A percentile compares a stretch with the other conserved stretches of the same genome.
Evolutionary conservation across 768 basidiomycete species (phyloP).

Genomic region (Mycena haematopus): DNA sequence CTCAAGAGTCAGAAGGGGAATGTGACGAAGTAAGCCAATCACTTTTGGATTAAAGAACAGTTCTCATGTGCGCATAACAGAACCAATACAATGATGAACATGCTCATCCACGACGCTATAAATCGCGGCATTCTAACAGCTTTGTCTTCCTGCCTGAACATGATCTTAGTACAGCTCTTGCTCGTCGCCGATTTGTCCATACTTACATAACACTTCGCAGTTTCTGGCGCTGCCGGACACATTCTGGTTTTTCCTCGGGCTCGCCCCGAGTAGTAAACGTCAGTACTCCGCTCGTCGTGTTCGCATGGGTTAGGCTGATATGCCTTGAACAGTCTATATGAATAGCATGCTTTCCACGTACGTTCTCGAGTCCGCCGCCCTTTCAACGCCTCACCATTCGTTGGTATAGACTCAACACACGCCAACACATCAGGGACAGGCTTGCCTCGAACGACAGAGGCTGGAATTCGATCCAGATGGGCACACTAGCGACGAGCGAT

Average conservation of each 20-base stretch:
- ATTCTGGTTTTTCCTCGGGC: conserved; percentile 27
- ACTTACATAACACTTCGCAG: neutral
- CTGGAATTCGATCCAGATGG: conserved; percentile 27
- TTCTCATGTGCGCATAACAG: neutral
- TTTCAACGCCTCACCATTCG: neutral
- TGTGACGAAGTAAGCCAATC: conserved; percentile 6
- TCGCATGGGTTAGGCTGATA: neutral
- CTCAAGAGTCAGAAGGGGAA: conserved; percentile 21
- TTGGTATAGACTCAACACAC: conserved; percentile 19
- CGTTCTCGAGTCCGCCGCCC: no score
- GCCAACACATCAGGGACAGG: conserved; percentile 12
- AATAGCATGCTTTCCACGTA: conserved; percentile 3
- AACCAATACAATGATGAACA: conserved; percentile 24
- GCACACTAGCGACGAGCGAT: neutral
- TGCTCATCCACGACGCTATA: conserved; percentile 24
- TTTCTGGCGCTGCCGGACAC: conserved; percentile 25
- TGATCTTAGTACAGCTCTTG: conserved; percentile 16
- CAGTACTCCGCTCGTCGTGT: neutral
- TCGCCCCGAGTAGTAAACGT: conserved; percentile 25
- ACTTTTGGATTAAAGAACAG: neutral
- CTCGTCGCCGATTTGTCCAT: neutral
- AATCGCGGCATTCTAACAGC: conserved; percentile 24
- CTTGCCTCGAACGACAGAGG: conserved; percentile 18
- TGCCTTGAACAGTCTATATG: neutral
- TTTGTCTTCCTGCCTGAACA: conserved; percentile 16